Evolutionary conservation across 2,329 filamentous ascomycete genomes (phyloP).

Genomic region (Bipolaris zeicola): DNA sequence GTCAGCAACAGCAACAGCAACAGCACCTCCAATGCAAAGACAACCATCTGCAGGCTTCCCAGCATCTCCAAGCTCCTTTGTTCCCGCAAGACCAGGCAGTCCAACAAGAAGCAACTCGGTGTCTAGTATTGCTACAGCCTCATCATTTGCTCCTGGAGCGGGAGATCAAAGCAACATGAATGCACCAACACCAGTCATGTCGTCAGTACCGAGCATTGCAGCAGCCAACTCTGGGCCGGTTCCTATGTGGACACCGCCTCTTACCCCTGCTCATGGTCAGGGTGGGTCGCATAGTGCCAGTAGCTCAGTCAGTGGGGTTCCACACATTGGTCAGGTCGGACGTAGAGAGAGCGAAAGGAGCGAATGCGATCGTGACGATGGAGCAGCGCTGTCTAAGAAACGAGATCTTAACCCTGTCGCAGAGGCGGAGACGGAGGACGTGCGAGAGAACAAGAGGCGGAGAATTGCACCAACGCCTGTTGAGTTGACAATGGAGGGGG

Average conservation of each 20-base stretch:
- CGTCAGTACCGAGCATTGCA: constrained; percentile 76
- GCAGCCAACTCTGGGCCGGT: constrained; percentile 69
- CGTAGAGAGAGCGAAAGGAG: constrained; percentile 43
- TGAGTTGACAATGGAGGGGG: constrained; percentile 32
- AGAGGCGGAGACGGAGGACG: constrained; percentile 43
- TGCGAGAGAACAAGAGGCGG: constrained; percentile 50
- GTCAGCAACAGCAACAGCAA: constrained; percentile 56
- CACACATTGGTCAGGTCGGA: constrained; percentile 36
- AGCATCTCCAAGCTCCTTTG: constrained; percentile 63
- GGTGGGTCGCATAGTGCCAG: constrained; percentile 58
- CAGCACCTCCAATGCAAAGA: constrained; percentile 60
- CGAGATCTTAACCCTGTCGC: constrained; percentile 46
- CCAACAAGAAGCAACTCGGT: constrained; percentile 85
- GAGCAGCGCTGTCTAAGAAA: constrained; percentile 38
- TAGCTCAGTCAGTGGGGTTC: constrained; percentile 59
- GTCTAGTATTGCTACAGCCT: constrained; percentile 76
- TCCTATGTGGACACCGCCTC: constrained; percentile 85
- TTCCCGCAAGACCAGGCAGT: constrained; percentile 68
- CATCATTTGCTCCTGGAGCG: constrained; percentile 51
- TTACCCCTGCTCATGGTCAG: constrained; percentile 69
- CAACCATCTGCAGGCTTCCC: constrained; percentile 61
- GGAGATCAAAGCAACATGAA: constrained; percentile 58
- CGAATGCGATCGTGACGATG: constrained; percentile 46
- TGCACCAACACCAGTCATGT: constrained; percentile 78
- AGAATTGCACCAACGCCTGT: constrained; percentile 55